Percentiles rank a stretch among this genome's conserved stretches.
These are phyloP conservation scores for Diaporthe destruens DNA, from an alignment of 2,329 filamentous ascomycete species.

Conservation along the genomic window DNA sequence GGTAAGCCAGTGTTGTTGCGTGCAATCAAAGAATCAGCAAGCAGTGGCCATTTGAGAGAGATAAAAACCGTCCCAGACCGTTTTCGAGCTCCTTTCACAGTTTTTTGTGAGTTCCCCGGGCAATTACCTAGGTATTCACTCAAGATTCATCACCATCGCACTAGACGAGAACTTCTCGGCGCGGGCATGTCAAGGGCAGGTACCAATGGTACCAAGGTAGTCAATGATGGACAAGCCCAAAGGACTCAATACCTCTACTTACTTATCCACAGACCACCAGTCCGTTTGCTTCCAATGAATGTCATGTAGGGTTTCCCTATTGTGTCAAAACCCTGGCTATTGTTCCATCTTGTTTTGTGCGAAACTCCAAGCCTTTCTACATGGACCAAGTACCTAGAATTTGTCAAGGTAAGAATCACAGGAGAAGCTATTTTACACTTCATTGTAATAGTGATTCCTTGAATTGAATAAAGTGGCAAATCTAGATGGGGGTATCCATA, in stretches of 20 bases:
- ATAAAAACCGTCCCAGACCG: neutral
- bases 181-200: neutral
- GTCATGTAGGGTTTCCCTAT: neutral
- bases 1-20: neutral
- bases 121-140: too few relatives aligned
- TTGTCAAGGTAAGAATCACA: neutral
- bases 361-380: neutral
- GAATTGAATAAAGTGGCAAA: neutral
- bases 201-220: too few relatives aligned
- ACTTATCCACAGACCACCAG: too few relatives aligned
- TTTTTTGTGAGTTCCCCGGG: too few relatives aligned
- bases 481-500: neutral
- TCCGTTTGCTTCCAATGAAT: neutral
- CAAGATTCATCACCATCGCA: too few relatives aligned
- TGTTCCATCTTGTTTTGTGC: neutral
- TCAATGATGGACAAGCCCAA: neutral
- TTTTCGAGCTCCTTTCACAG: neutral
- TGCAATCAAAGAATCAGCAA: neutral
- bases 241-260: neutral
- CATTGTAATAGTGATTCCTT: neutral
- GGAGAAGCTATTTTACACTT: neutral
- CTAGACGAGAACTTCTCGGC: neutral
- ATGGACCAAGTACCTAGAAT: neutral
- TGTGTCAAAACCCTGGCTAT: neutral
- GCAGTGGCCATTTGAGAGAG: neutral